Conservation (phyloP, 148 eudicot genomes). For the Cornus controversa region DNA sequence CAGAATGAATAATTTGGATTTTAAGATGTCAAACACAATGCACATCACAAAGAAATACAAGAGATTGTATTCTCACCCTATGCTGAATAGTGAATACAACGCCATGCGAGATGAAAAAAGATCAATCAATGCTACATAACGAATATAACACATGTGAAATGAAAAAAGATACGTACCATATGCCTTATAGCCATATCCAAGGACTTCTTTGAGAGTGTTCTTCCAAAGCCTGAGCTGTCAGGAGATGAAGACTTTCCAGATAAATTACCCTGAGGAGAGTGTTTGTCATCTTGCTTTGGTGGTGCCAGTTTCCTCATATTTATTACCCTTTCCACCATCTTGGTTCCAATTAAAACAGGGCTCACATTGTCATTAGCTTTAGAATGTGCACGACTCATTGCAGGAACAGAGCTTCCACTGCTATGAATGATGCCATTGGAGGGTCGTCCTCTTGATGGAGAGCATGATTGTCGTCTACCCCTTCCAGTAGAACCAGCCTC, state of each 20-base stretch:
- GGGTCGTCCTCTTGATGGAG: conserved; percentile 27
- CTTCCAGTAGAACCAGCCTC: conserved; percentile 16
- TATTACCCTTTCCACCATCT: conserved; percentile 66
- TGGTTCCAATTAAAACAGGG: conserved; percentile 50
- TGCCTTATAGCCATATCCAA: conserved; percentile 96
- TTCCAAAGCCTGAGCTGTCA: conserved; percentile 82
- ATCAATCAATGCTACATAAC: conserved; percentile 6
- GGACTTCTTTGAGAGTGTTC: conserved; percentile 80
- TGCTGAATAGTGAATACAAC: conserved; percentile 13
- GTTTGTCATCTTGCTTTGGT: conserved; percentile 40
- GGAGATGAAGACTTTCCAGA: conserved; percentile 66
- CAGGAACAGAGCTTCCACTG: conserved; percentile 18
- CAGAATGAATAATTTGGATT: neutral
- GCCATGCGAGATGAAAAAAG: neutral
- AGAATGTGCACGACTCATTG: conserved; percentile 30
- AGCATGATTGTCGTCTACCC: conserved; percentile 28
- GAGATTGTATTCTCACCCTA: neutral
- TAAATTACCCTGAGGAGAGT: conserved; percentile 36
- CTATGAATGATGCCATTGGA: conserved; percentile 8
- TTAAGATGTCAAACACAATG: neutral
- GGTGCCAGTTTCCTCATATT: conserved; percentile 63
- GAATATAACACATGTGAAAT: neutral
- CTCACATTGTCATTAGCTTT: conserved; percentile 39
- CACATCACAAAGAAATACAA: neutral
- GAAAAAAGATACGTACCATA: conserved; percentile 40